Evolutionary conservation across 306 rosid genomes (phyloP).

Genomic region (Cicer bijugum): DNA sequence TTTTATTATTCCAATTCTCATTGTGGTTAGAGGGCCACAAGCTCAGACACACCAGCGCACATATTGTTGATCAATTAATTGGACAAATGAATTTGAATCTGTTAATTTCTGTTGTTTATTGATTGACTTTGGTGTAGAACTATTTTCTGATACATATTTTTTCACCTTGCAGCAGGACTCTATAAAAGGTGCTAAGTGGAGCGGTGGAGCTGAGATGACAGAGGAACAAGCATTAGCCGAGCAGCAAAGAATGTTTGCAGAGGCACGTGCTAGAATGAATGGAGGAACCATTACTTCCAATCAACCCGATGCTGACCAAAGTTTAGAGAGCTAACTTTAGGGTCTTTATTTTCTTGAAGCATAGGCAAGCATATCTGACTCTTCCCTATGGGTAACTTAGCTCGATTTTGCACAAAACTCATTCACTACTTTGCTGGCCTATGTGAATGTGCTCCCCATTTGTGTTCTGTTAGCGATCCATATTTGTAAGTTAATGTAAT

Average conservation of each 20-base stretch:
- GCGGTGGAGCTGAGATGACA: constrained; percentile 89
- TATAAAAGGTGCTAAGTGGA: constrained; percentile 88
- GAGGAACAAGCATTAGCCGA: constrained; percentile 99
- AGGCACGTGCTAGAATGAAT: constrained; percentile 99
- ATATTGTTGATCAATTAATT: not conserved
- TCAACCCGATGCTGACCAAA: constrained; percentile 94
- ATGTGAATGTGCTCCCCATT: constrained; percentile 58
- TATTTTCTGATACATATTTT: constrained; percentile 44
- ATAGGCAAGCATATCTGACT: constrained; percentile 66
- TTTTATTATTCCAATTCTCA: constrained; percentile 5
- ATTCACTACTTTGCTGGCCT: constrained; percentile 60
- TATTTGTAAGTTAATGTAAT: constrained; percentile 73
- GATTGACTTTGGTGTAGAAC: not conserved
- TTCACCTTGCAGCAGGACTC: constrained; percentile 76
- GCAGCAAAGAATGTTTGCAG: constrained; percentile 99
- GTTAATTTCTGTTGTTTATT: not conserved
- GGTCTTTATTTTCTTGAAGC: constrained; percentile 59
- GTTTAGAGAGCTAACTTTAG: constrained; percentile 90
- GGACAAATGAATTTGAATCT: constrained; percentile 8
- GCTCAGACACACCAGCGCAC: not conserved
- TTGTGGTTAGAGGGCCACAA: constrained; percentile 17
- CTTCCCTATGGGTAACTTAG: constrained; percentile 55
- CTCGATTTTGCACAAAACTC: constrained; percentile 73
- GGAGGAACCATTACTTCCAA: constrained; percentile 73
- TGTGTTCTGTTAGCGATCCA: constrained; percentile 62